These are phyloP conservation scores for Pseudonitzschia multistriata DNA, from an alignment of 108 stramenopile species.

Conservation along the genomic window DNA sequence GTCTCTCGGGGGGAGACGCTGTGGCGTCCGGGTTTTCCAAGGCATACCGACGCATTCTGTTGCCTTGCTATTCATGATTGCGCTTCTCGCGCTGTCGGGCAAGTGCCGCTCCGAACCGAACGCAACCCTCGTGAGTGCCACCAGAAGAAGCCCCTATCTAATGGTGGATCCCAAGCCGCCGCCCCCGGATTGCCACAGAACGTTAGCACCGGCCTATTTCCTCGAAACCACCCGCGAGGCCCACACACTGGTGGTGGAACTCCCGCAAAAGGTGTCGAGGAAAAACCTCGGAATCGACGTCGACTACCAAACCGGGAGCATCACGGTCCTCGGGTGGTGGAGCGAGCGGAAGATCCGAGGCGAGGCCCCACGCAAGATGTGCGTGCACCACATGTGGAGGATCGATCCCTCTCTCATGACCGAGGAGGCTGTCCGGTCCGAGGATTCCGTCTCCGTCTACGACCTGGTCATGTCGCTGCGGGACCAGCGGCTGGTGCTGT, in stretches of 20 bases:
- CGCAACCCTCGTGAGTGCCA: not conserved
- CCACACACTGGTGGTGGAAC: not conserved
- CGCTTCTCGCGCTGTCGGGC: no score
- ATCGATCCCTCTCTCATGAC: not conserved
- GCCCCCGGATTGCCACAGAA: not conserved
- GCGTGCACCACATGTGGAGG: not conserved
- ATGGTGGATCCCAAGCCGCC: not conserved
- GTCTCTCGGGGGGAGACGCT: no score
- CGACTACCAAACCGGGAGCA: not conserved
- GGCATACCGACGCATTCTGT: no score
- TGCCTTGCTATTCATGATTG: no score
- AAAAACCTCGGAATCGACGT: not conserved
- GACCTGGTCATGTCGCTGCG: not conserved
- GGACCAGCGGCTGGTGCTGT: not conserved
- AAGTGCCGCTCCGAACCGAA: not conserved
- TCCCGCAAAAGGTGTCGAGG: not conserved
- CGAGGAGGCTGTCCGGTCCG: not conserved
- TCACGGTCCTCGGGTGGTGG: not conserved
- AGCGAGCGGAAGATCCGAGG: not conserved
- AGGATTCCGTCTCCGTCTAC: not conserved
- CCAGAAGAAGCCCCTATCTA: no score
- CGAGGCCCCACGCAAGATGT: not conserved
- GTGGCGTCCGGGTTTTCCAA: no score
- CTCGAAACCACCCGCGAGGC: not conserved
- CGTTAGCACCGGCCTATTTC: not conserved